Conservation (phyloP, 2,329 filamentous ascomycete species). For the Leptosphaerulina australis region DNA sequence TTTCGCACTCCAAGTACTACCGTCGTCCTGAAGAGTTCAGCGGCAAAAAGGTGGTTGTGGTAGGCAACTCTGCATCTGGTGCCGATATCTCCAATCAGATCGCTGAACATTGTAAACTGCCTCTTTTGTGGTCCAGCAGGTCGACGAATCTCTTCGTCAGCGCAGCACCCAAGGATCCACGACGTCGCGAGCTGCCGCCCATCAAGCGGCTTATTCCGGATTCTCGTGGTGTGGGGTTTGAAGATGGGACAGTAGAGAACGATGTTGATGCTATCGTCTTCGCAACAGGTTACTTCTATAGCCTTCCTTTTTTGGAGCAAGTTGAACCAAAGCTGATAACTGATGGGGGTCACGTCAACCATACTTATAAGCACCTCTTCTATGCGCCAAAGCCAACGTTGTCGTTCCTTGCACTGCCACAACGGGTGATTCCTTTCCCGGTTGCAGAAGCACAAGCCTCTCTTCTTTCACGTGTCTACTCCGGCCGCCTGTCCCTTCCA, state of each 20-base stretch:
- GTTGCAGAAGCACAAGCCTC: conserved; percentile 79
- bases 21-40: conserved; percentile 67
- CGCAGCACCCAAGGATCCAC: conserved; percentile 40
- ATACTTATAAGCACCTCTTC: conserved; percentile 81
- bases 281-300: conserved; percentile 88
- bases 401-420: conserved; percentile 75
- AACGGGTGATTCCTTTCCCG: conserved; percentile 88
- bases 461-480: conserved; percentile 76
- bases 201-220: conserved; percentile 62
- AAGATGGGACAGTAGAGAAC: conserved; percentile 67
- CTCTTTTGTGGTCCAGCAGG: conserved; percentile 57
- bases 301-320: conserved; percentile 73
- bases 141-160: conserved; percentile 23
- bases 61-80: conserved; percentile 85
- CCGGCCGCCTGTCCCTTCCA: conserved; percentile 71
- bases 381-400: conserved; percentile 77
- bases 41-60: conserved; percentile 75
- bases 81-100: conserved; percentile 84
- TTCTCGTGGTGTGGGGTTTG: conserved; percentile 68
- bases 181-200: conserved; percentile 64
- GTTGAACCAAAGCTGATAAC: conserved; percentile 65
- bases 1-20: conserved; percentile 74
- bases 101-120: conserved; percentile 62
- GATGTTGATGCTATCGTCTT: conserved; percentile 80
- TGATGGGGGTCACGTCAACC: conserved; percentile 71